phyloP scores from a whole-genome alignment of 148 eudicot genomes.

The Dysphania ambrosioides region DNA sequence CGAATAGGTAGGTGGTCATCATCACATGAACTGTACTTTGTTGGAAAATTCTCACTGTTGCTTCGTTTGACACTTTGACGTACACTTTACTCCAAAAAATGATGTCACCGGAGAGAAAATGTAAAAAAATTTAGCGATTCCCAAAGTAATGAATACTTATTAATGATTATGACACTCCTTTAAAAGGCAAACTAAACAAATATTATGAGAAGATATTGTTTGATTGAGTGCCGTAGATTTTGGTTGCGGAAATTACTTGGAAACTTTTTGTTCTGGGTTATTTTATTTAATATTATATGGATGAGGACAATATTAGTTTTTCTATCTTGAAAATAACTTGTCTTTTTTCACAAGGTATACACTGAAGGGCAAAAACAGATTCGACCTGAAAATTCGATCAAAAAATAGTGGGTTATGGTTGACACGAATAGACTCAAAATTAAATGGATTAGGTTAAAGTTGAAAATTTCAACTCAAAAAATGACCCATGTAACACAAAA shows the following conservation, averaged over 20 bases:
- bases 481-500: too few relatives aligned
- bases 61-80: conserved; percentile 26
- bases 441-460: too few relatives aligned
- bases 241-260: background rate
- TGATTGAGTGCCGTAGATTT: background rate
- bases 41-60: conserved; percentile 8
- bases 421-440: too few relatives aligned
- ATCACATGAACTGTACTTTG: conserved; percentile 24
- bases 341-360: background rate
- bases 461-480: too few relatives aligned
- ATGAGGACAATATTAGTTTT: background rate
- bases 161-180: conserved; percentile 22
- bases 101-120: conserved; percentile 17
- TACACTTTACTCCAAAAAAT: conserved; percentile 26
- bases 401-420: too few relatives aligned
- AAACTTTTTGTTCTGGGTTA: background rate
- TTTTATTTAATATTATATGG: background rate
- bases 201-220: background rate
- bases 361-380: too few relatives aligned
- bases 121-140: conserved; percentile 13
- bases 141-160: conserved; percentile 11
- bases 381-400: too few relatives aligned
- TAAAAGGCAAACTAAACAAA: conserved; percentile 2
- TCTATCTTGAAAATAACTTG: background rate
- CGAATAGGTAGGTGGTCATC: conserved; percentile 25